These are phyloP conservation scores for Bryoerythrophyllum caledonicum DNA, from an alignment of 225 moss, liverwort and hornwort genomes.

Conservation along the genomic window DNA sequence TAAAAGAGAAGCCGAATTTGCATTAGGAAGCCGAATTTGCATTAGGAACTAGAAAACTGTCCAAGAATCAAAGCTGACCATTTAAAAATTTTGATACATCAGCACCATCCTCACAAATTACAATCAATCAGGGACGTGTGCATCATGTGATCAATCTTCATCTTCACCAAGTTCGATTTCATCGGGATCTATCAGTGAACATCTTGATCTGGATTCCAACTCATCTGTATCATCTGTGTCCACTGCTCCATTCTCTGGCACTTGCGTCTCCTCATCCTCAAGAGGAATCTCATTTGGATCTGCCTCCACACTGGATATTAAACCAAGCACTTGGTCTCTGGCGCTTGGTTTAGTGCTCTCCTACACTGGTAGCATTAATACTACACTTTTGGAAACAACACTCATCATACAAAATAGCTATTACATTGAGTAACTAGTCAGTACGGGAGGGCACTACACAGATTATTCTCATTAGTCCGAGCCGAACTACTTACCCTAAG, in stretches of 20 bases:
- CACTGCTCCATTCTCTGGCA: conserved; percentile 24
- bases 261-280: conserved; percentile 57
- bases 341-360: too few species aligned
- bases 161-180: conserved; percentile 40
- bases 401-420: too few species aligned
- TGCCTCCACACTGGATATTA: too few species aligned
- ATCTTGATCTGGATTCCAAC: conserved; percentile 41
- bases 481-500: too few species aligned
- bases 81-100: neutral
- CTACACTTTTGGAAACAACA: too few species aligned
- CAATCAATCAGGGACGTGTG: neutral
- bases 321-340: too few species aligned
- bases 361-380: too few species aligned
- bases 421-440: too few species aligned
- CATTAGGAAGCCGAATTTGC: too few species aligned
- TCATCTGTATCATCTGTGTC: conserved; percentile 53
- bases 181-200: conserved; percentile 24
- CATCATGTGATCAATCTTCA: conserved; percentile 30
- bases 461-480: too few species aligned
- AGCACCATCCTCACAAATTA: neutral
- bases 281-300: conserved; percentile 81
- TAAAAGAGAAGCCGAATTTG: neutral
- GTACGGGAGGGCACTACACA: too few species aligned
- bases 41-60: conserved; percentile 13
- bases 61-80: neutral